Base-by-base conservation (phyloP, 1,284 basidiomycete species). In the Trametes pubescens region DNA sequence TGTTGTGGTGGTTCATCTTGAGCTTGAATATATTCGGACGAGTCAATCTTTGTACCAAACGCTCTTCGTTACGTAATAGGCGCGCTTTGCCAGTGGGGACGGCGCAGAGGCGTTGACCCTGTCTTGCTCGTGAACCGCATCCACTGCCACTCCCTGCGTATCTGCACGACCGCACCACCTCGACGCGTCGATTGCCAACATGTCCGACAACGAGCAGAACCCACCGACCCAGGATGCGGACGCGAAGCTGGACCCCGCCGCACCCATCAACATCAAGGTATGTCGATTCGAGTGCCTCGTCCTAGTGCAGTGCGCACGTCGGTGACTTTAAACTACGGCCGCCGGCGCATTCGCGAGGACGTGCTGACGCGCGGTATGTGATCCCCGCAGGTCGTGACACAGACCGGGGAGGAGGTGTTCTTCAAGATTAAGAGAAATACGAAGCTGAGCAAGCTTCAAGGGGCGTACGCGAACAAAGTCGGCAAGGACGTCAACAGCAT, bases 351-450 rank as follows among this genome's bases (percentile, higher is more conserved):
- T 13, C 2, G 53, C 43, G 37, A 21, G 14, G 16, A 11, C 32
- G 16, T n/a, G 47, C 58, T 47, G 49, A 44, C 34, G 60, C 44
- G 43, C 16, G 7, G 13, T 51, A n/a, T 47, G 16, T 8, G 7
- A 9, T 8, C 6, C 32, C 7, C 29, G 26, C 52, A 93, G 91
- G 92, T 94, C 59, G 86, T 92, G 55, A 90, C 87, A 64, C 86
- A 91, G 43, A 79, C 84, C 24, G 93, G 94, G 53, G 92, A 96
- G 63, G 95, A 98, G 77, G 94, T 98, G 48, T 98, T 95, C 81
- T 98, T 98, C 87, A 98, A 98, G 86, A 98, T 98, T 81, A 98
- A 98, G 83, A 89, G 92, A 72, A 94, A 88, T 75, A 98, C 96
- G 53, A 96, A 93, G 84, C 81, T 98, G 67, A 93, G 90, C 82